Conservation (phyloP, 495 filamentous ascomycete species). For the Zalerion maritima region DNA sequence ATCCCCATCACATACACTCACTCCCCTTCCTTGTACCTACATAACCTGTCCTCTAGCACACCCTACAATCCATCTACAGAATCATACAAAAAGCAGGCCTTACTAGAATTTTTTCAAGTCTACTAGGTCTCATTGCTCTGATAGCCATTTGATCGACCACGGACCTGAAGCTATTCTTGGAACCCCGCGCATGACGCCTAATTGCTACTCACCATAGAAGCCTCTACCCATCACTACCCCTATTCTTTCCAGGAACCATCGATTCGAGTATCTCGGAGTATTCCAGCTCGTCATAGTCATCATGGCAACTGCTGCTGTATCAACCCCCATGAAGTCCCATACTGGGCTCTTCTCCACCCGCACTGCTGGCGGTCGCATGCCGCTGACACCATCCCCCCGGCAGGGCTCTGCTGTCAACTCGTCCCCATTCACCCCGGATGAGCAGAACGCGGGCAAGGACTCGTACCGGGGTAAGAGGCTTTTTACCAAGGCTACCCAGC, state of each 20-base stretch:
- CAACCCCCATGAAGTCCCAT: conserved; percentile 88
- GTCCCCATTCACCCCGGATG: conserved; percentile 70
- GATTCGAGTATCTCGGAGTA: conserved; percentile 48
- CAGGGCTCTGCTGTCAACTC: conserved; percentile 31
- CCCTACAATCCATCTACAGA: conserved; percentile 8
- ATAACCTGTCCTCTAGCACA: conserved; percentile 10
- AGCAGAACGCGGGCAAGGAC: conserved; percentile 37
- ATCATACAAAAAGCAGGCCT: conserved; percentile 15
- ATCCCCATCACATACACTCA: conserved; percentile 14
- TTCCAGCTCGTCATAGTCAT: conserved; percentile 29
- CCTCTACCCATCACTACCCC: conserved; percentile 31
- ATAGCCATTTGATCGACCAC: conserved; percentile 30
- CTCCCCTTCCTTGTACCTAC: conserved; percentile 10
- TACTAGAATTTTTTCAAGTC: conserved; percentile 21
- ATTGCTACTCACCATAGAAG: conserved; percentile 36
- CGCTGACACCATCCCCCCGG: conserved; percentile 82
- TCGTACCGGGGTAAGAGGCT: conserved; percentile 42
- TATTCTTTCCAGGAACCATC: conserved; percentile 48
- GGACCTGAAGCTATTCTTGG: conserved; percentile 24
- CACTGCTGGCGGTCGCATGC: conserved; percentile 87
- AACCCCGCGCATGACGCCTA: conserved; percentile 23
- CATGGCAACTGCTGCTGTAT: conserved; percentile 83
- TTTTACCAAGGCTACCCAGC: conserved; percentile 59
- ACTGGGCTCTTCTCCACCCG: conserved; percentile 81
- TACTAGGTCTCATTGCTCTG: conserved; percentile 27